These are phyloP conservation scores for Barnettozyma botsteinii DNA, from an alignment of 805 yeast species.

Conservation along the genomic window DNA sequence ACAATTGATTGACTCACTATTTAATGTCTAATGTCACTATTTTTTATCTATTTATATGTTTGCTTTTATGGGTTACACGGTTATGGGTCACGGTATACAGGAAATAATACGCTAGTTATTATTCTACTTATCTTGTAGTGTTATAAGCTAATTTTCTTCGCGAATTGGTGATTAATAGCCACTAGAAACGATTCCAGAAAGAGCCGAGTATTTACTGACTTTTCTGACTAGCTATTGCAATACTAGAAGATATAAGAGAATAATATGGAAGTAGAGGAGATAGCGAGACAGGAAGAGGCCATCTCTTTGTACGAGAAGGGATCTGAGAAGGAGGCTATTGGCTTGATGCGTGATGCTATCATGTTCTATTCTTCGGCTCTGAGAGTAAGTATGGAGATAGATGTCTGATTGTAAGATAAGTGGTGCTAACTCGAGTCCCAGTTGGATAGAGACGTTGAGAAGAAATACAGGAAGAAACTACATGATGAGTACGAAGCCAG, in stretches of 20 bases:
- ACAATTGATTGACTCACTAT: background rate
- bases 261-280: conserved; percentile 9
- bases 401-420: background rate
- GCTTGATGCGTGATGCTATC: conserved; percentile 80
- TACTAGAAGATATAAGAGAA: too few relatives aligned
- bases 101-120: background rate
- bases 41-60: background rate
- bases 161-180: too few relatives aligned
- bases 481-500: conserved; percentile 37
- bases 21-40: background rate
- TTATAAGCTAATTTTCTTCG: too few relatives aligned
- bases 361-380: conserved; percentile 66
- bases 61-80: background rate
- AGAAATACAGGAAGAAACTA: conserved; percentile 53
- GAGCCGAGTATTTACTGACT: too few relatives aligned
- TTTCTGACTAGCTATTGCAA: too few relatives aligned
- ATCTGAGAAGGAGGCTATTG: conserved; percentile 62
- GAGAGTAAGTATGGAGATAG: conserved; percentile 32
- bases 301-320: conserved; percentile 64
- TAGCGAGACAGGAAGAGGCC: conserved; percentile 35
- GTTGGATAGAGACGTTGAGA: conserved; percentile 52
- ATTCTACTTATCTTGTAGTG: too few relatives aligned
- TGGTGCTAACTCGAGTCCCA: background rate
- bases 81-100: background rate
- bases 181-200: too few relatives aligned